Evolutionary conservation across 257 asterid species (phyloP).

Genomic region (Knoxia roxburghii): DNA sequence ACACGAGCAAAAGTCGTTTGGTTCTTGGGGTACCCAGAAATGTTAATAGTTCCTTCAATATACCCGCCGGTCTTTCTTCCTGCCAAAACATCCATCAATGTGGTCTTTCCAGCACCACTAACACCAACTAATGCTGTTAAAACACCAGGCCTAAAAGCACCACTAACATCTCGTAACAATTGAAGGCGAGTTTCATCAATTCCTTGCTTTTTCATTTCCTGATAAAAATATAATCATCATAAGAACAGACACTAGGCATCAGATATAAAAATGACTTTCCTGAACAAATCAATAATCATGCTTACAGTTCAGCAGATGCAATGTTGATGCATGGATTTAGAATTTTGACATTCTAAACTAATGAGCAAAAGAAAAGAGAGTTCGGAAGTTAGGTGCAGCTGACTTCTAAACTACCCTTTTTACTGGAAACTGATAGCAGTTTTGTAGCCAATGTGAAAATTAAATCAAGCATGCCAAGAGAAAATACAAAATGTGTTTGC

Average conservation of each 20-base stretch:
- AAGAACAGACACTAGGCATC: neutral
- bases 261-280: neutral
- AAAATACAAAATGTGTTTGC: neutral
- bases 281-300: neutral
- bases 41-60: constrained; percentile 64
- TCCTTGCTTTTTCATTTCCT: constrained; percentile 82
- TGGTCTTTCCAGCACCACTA: constrained; percentile 93
- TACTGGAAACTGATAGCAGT: neutral
- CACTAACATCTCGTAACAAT: constrained; percentile 65
- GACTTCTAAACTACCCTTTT: neutral
- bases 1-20: constrained; percentile 82
- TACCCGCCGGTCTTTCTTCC: constrained; percentile 82
- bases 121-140: constrained; percentile 83
- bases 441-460: neutral
- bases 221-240: constrained; percentile 6
- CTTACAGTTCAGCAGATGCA: neutral
- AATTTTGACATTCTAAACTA: neutral
- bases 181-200: constrained; percentile 69
- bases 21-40: constrained; percentile 84
- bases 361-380: neutral
- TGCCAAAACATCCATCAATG: constrained; percentile 85
- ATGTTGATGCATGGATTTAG: neutral
- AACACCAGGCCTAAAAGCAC: constrained; percentile 87
- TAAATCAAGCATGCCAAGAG: neutral
- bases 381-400: neutral